phyloP scores from a whole-genome alignment of 371 early-diverging fungal species.

The Mortierella sp. region DNA sequence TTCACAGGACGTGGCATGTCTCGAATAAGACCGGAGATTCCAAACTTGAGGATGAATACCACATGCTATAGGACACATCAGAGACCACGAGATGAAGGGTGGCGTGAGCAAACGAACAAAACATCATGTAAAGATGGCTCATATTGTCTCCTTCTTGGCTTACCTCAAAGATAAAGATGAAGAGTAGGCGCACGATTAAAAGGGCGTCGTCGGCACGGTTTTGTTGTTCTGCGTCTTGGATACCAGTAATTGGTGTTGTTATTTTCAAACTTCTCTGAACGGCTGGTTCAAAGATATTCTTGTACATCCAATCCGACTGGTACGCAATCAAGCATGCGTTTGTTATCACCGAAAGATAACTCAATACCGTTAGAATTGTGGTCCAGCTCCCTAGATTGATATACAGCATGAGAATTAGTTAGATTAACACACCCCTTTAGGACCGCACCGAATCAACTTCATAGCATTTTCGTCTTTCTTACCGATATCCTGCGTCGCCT shows the following conservation, averaged over 20 bases:
- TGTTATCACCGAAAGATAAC: conserved; percentile 58
- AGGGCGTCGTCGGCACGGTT: conserved; percentile 12
- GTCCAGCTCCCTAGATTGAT: conserved; percentile 57
- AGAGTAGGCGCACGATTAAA: conserved; percentile 54
- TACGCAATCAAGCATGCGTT: conserved; percentile 70
- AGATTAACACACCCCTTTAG: too few relatives aligned
- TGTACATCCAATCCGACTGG: conserved; percentile 53
- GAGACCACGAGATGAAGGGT: neutral
- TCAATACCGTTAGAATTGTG: conserved; percentile 54
- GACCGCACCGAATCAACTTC: too few relatives aligned
- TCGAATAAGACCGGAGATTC: conserved; percentile 54
- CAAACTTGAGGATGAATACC: conserved; percentile 55
- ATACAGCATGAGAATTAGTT: neutral
- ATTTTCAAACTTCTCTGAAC: too few relatives aligned
- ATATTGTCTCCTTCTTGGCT: neutral
- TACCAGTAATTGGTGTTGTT: too few relatives aligned
- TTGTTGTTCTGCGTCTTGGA: neutral
- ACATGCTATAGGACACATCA: conserved; percentile 41
- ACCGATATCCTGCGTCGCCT: conserved; percentile 58
- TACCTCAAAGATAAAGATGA: conserved; percentile 64
- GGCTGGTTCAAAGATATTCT: conserved; percentile 25
- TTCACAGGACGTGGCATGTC: conserved; percentile 57
- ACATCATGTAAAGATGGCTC: neutral
- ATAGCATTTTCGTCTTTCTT: neutral
- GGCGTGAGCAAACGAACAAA: neutral